A percentile compares a stretch with the other conserved stretches of the same genome.
Conservation (phyloP, 208 protist species). For the Leishmania braziliensis region DNA sequence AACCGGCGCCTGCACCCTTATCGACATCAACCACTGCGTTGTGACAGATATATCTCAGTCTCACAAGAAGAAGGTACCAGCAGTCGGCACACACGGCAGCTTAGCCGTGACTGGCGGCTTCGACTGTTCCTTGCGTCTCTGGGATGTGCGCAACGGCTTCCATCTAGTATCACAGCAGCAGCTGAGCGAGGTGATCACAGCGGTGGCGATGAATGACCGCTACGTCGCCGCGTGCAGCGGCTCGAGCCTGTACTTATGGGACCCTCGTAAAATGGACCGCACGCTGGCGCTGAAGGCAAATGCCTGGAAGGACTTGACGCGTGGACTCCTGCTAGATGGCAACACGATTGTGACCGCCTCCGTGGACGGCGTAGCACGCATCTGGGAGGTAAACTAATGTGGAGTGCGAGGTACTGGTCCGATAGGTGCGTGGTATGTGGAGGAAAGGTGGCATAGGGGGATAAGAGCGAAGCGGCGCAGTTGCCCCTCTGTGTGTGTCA, state of each 20-base stretch:
- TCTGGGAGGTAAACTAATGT: constrained; percentile 70
- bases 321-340: constrained; percentile 81
- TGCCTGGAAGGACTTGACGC: constrained; percentile 87
- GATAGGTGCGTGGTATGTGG: background rate
- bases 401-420: background rate
- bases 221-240: constrained; percentile 80
- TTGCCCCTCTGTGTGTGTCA: background rate
- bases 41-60: constrained; percentile 69
- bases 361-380: constrained; percentile 81
- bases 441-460: background rate
- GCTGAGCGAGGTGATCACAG: constrained; percentile 77
- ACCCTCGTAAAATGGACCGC: constrained; percentile 63
- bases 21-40: constrained; percentile 70
- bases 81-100: constrained; percentile 66
- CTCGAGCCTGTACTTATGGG: constrained; percentile 81
- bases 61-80: constrained; percentile 86
- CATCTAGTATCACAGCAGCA: constrained; percentile 57
- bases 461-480: background rate
- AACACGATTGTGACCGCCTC: constrained; percentile 82
- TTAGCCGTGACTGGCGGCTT: constrained; percentile 82
- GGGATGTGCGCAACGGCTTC: constrained; percentile 80
- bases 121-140: constrained; percentile 78
- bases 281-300: constrained; percentile 67
- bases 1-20: constrained; percentile 75
- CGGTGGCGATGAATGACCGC: constrained; percentile 71